These are phyloP conservation scores for Trypanosoma melophagium DNA, from an alignment of 208 protist species.

Conservation along the genomic window DNA sequence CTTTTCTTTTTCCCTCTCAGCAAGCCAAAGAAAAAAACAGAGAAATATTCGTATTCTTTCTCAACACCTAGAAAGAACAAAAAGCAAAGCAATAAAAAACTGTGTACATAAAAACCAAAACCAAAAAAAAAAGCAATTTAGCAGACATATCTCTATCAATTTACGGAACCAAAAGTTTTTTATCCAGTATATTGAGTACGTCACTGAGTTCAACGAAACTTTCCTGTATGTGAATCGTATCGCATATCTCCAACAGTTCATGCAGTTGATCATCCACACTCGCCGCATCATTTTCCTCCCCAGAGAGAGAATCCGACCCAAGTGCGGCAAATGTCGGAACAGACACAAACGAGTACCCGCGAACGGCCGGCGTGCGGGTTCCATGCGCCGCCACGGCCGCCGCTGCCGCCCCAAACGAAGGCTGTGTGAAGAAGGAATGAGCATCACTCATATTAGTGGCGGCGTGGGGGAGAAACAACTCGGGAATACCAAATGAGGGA, in stretches of 20 bases:
- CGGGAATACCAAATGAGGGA: background rate
- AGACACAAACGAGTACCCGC: slow-evolving; percentile 14
- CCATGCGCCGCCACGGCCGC: slow-evolving; percentile 9
- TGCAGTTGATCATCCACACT: slow-evolving; percentile 9
- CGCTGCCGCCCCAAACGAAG: slow-evolving; percentile 7
- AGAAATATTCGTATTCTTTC: too few species aligned
- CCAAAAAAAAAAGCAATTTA: too few species aligned
- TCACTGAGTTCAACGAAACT: slow-evolving; percentile 8
- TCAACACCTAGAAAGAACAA: too few species aligned
- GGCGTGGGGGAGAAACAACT: slow-evolving; percentile 19
- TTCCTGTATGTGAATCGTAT: slow-evolving; percentile 6
- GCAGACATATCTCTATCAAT: slow-evolving; percentile 1
- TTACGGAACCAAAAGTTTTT: slow-evolving; percentile 4
- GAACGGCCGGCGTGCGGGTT: slow-evolving; percentile 17
- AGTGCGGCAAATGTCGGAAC: slow-evolving; percentile 17
- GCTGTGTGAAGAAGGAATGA: slow-evolving; percentile 3
- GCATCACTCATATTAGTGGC: background rate
- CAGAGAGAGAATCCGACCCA: background rate
- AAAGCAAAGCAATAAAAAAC: too few species aligned
- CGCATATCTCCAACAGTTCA: slow-evolving; percentile 27
- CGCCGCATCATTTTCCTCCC: slow-evolving; percentile 4
- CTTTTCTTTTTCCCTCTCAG: too few species aligned
- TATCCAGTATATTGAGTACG: slow-evolving; percentile 25
- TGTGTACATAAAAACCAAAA: too few species aligned
- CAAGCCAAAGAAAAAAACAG: too few species aligned